A percentile compares a stretch with the other conserved stretches of the same genome.
These are phyloP conservation scores for Gymnopilus dilepis DNA, from an alignment of 768 basidiomycete genomes.

Conservation along the genomic window DNA sequence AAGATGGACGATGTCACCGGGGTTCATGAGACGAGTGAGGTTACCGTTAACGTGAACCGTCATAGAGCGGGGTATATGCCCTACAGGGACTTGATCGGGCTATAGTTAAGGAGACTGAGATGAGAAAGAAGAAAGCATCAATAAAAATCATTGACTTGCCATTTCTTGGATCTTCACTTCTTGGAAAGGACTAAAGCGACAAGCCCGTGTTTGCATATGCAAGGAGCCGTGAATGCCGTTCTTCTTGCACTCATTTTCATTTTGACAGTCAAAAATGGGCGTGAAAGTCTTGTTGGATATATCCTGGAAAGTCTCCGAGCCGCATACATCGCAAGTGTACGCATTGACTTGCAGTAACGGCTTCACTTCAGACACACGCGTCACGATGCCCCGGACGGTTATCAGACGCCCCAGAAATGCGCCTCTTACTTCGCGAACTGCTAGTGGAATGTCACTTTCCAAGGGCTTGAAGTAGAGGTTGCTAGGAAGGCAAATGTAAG, in stretches of 20 bases:
- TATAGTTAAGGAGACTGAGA: constrained; percentile 33
- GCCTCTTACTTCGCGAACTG: constrained; percentile 91
- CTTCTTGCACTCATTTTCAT: constrained; percentile 81
- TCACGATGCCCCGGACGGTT: constrained; percentile 97
- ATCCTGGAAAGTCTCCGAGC: constrained; percentile 98
- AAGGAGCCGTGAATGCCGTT: constrained; percentile 89
- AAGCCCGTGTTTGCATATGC: constrained; percentile 98
- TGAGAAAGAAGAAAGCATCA: constrained; percentile 5
- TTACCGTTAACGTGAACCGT: constrained; percentile 92
- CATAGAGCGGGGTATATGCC: constrained; percentile 99
- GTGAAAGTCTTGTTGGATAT: constrained; percentile 91
- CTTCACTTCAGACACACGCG: constrained; percentile 98
- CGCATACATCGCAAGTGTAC: constrained; percentile 97
- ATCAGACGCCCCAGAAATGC: constrained; percentile 89
- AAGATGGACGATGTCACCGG: constrained; percentile 94
- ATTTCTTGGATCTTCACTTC: constrained; percentile 99
- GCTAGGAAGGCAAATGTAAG: constrained; percentile 47
- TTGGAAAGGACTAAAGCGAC: constrained; percentile 97
- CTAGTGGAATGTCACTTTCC: constrained; percentile 73
- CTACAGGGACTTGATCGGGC: constrained; percentile 99
- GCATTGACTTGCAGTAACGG: constrained; percentile 96
- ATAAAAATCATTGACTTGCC: constrained; percentile 49
- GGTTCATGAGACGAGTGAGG: constrained; percentile 89
- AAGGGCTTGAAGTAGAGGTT: constrained; percentile 95
- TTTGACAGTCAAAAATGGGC: constrained; percentile 89